A percentile compares a stretch with the other conserved stretches of the same genome.
Conservation (phyloP, 805 yeast species). For the Candida boleticola region DNA sequence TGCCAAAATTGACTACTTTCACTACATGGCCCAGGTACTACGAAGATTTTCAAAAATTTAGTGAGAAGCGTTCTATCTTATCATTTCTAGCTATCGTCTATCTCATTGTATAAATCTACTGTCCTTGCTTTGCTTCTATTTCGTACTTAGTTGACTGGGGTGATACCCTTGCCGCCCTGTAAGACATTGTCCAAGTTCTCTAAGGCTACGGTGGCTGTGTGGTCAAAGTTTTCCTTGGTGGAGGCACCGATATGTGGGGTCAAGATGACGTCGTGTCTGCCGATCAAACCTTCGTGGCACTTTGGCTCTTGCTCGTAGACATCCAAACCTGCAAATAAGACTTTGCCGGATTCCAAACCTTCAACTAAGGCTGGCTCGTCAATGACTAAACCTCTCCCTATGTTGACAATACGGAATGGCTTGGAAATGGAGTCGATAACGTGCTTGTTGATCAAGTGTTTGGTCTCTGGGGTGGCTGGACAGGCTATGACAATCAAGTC, state of each 20-base stretch:
- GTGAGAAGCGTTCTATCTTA: too few relatives aligned
- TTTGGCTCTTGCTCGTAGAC: conserved; percentile 67
- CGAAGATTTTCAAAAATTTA: too few relatives aligned
- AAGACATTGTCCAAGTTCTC: conserved; percentile 50
- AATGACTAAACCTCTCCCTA: conserved; percentile 72
- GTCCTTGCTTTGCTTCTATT: too few relatives aligned
- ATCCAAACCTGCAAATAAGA: conserved; percentile 69
- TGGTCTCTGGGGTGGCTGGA: conserved; percentile 62
- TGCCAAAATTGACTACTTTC: too few relatives aligned
- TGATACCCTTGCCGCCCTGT: conserved; percentile 36
- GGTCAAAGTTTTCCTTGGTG: conserved; percentile 53
- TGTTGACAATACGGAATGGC: conserved; percentile 65
- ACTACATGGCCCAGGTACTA: too few relatives aligned
- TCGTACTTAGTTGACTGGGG: conserved; percentile 27
- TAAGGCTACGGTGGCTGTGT: conserved; percentile 52
- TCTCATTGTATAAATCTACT: too few relatives aligned
- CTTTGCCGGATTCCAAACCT: conserved; percentile 58
- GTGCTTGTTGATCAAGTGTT: conserved; percentile 49
- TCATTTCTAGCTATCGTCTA: too few relatives aligned
- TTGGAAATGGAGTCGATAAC: conserved; percentile 47
- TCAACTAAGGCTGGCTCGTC: conserved; percentile 63
- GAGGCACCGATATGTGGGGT: conserved; percentile 76
- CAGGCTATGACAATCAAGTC: conserved; percentile 66
- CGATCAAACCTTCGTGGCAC: conserved; percentile 47
- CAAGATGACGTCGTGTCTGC: conserved; percentile 60